phyloP scores from a whole-genome alignment of 2,329 filamentous ascomycete genomes.

The Penicillium thymicola region DNA sequence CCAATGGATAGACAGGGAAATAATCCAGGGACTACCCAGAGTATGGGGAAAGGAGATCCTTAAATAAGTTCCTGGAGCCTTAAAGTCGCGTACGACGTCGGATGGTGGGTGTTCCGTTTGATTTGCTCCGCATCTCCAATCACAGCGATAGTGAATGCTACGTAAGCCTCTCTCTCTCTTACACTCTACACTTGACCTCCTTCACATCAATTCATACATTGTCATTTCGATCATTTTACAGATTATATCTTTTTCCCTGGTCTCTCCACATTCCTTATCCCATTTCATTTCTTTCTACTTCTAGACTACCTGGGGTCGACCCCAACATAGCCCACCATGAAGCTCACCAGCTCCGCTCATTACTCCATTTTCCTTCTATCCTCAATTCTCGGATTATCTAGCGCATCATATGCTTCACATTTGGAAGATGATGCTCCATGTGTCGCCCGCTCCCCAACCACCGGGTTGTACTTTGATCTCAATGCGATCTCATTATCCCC shows the following conservation, averaged over 20 bases:
- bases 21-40: slow-evolving; percentile 1
- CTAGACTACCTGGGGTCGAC: slow-evolving; percentile 3
- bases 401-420: slow-evolving; percentile 38
- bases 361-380: slow-evolving; percentile 35
- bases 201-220: not conserved
- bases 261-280: slow-evolving; percentile 10
- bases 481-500: slow-evolving; percentile 54
- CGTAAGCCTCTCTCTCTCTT: slow-evolving; percentile 13
- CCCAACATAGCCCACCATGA: slow-evolving; percentile 30
- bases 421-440: slow-evolving; percentile 52
- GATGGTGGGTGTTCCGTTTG: slow-evolving; percentile 13
- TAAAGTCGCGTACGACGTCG: slow-evolving; percentile 18
- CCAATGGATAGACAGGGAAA: not conserved
- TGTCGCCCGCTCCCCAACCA: slow-evolving; percentile 60
- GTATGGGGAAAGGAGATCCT: not conserved
- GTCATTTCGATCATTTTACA: slow-evolving; percentile 1
- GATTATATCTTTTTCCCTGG: not conserved
- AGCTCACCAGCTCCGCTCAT: slow-evolving; percentile 29
- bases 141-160: slow-evolving; percentile 12
- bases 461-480: slow-evolving; percentile 62
- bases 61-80: slow-evolving; percentile 10
- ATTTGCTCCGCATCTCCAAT: slow-evolving; percentile 18
- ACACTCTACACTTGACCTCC: not conserved
- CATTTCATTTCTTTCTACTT: slow-evolving; percentile 1
- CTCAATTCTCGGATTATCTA: slow-evolving; percentile 27